phyloP scores from a whole-genome alignment of 768 basidiomycete genomes.

The Suillus variegatus region DNA sequence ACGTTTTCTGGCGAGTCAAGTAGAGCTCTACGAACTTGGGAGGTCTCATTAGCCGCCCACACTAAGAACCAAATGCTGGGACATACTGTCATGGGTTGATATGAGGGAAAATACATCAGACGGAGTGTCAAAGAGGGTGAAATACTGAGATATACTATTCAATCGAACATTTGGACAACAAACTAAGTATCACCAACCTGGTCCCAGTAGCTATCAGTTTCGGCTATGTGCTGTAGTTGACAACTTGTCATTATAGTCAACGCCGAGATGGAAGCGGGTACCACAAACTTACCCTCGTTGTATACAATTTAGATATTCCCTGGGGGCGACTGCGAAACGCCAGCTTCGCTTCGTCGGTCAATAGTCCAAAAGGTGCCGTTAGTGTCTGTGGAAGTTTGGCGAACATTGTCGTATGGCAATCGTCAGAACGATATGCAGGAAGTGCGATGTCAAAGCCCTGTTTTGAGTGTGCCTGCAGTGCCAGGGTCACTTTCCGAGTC shows the following conservation, averaged over 20 bases:
- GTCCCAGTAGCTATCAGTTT: slow-evolving; percentile 85
- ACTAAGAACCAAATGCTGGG: slow-evolving; percentile 7
- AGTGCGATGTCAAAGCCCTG: not conserved
- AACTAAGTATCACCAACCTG: slow-evolving; percentile 54
- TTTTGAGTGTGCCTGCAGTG: not conserved
- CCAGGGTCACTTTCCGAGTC: not conserved
- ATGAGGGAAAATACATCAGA: slow-evolving; percentile 92
- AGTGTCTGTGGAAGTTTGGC: slow-evolving; percentile 72
- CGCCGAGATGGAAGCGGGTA: not conserved
- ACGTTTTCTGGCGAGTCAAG: slow-evolving; percentile 85
- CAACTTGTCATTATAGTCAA: slow-evolving; percentile 7
- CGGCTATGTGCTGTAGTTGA: slow-evolving; percentile 62
- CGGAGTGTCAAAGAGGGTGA: slow-evolving; percentile 82
- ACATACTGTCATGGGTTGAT: slow-evolving; percentile 80
- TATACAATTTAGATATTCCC: slow-evolving; percentile 76
- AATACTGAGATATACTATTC: slow-evolving; percentile 53
- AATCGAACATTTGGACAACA: not conserved
- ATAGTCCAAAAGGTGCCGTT: slow-evolving; percentile 71
- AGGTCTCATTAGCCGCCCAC: slow-evolving; percentile 11
- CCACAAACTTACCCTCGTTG: slow-evolving; percentile 60
- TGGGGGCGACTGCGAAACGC: slow-evolving; percentile 82
- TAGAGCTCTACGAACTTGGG: slow-evolving; percentile 77
- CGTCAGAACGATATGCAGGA: not conserved
- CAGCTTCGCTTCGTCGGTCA: slow-evolving; percentile 88
- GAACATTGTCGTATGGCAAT: slow-evolving; percentile 47